Evolutionary conservation across 331 rosid species (phyloP), one percentile per base, ranked within the genome.

Genomic region (Dryas integrifolia): DNA sequence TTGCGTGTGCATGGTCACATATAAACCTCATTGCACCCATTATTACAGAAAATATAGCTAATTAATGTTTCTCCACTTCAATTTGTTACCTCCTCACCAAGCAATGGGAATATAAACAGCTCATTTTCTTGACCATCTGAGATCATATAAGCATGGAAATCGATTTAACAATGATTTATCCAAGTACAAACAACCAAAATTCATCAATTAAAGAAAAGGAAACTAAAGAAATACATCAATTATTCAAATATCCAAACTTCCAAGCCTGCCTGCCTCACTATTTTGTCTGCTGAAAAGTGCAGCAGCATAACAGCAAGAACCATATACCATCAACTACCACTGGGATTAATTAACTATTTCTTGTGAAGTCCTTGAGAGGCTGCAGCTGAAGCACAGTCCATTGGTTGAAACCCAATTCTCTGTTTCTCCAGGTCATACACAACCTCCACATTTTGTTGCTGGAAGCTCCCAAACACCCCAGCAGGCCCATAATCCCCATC

Each of bases 391-490:
- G 82, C 85, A 74, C 87, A 83, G 24, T 86, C 89, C 87, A 70
- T 86, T 0, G 56, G 56, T 24, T 68, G 85, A 75, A 86, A 81
- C 51, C 89, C 89, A 58, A 86, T 66, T 71, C 87, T 80, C 58
- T 83, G 85, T 30, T 80, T 78, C 82, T 69, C 84, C 76, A 83
- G 69, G 66, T 86, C 89, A 76, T 86, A 86, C 40, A 86, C 89
- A 45, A 86, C 85, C 85, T 86, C 74, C 65, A 86, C 63, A 65
- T 86, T 83, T 65, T 86, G 89, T 30, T 86, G 89, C 52, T 86
- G 89, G 52, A 86, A 86, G 85, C 82, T 86, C 43, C 89, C 89
- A 3, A 86, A 83, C 12, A 83, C 85, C 18, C 87, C 89, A 0
- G 89, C 85, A 3, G 89, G 89, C 52, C 89, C 89, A 6, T 72